Evolutionary conservation across 2,329 filamentous ascomycete genomes (phyloP).

Genomic region (Diaporthe ampelina): DNA sequence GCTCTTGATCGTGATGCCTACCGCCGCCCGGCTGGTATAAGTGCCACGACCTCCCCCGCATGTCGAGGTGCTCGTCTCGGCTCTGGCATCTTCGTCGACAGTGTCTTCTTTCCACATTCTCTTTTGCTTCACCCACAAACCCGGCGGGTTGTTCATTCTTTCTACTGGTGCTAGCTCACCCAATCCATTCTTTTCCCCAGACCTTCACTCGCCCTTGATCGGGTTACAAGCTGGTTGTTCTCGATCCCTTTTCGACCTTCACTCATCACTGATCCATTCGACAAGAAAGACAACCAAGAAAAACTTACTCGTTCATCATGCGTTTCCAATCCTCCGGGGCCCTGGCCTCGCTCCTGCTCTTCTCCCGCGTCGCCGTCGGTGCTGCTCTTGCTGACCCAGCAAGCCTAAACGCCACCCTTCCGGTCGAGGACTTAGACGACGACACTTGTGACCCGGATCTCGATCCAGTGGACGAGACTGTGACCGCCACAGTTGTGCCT

Average conservation of each 20-base stretch:
- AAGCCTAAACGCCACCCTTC: slow-evolving; percentile 14
- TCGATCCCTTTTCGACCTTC: not conserved
- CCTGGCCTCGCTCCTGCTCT: slow-evolving; percentile 39
- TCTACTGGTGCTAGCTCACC: slow-evolving; percentile 41
- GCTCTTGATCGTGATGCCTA: slow-evolving; percentile 4
- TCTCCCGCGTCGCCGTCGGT: slow-evolving; percentile 35
- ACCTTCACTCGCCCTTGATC: slow-evolving; percentile 21
- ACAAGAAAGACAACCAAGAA: not conserved
- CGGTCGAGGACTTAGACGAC: slow-evolving; percentile 3
- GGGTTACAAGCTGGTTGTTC: not conserved
- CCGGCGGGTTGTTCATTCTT: slow-evolving; percentile 41
- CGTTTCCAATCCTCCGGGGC: slow-evolving; percentile 38
- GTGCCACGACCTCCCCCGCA: not conserved
- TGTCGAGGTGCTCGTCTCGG: slow-evolving; percentile 17
- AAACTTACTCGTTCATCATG: slow-evolving; percentile 13
- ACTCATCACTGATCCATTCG: not conserved
- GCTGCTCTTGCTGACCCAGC: slow-evolving; percentile 31
- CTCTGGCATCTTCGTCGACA: slow-evolving; percentile 33
- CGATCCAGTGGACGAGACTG: slow-evolving; percentile 17
- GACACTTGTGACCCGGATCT: slow-evolving; percentile 38
- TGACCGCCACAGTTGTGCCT: slow-evolving; percentile 34
- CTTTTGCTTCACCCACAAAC: slow-evolving; percentile 21
- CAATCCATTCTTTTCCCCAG: slow-evolving; percentile 29
- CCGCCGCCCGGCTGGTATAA: slow-evolving; percentile 16
- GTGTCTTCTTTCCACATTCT: slow-evolving; percentile 31